phyloP scores from a whole-genome alignment of 352 stramenopile species.

The Pythium biforme region DNA sequence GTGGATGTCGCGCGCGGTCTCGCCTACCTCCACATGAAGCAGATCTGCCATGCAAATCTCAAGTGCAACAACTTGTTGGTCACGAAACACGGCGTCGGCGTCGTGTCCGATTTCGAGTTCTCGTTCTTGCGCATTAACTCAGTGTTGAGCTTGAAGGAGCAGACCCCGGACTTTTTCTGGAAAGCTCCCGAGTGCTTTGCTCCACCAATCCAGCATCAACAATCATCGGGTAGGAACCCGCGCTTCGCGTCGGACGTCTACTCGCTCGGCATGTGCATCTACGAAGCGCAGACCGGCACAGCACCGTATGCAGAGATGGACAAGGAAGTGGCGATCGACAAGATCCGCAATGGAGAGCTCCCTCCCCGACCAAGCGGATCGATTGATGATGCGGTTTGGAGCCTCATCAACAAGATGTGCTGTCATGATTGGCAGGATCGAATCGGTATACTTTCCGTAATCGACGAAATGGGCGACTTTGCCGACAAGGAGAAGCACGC shows the following conservation, averaged over 20 bases:
- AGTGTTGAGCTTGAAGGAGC: conserved; percentile 22
- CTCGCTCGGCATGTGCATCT: conserved; percentile 34
- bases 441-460: no score
- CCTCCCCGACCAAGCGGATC: no score
- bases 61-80: conserved; percentile 41
- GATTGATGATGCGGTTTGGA: no score
- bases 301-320: neutral
- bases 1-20: conserved; percentile 22
- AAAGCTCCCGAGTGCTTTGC: conserved; percentile 15
- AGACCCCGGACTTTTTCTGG: neutral
- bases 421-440: neutral
- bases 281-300: conserved; percentile 21
- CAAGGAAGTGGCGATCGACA: neutral
- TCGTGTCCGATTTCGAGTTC: conserved; percentile 36
- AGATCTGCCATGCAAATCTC: conserved; percentile 37
- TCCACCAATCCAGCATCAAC: no score
- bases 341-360: no score
- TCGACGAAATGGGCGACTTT: no score
- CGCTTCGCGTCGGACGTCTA: conserved; percentile 37
- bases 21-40: conserved; percentile 31
- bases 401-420: conserved; percentile 12
- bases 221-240: no score
- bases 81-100: conserved; percentile 23
- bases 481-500: no score
- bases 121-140: conserved; percentile 30